A percentile compares a stretch with the other conserved stretches of the same genome.
These are phyloP conservation scores for Neonectria punicea DNA, from an alignment of 2,329 filamentous ascomycete genomes.

Conservation along the genomic window DNA sequence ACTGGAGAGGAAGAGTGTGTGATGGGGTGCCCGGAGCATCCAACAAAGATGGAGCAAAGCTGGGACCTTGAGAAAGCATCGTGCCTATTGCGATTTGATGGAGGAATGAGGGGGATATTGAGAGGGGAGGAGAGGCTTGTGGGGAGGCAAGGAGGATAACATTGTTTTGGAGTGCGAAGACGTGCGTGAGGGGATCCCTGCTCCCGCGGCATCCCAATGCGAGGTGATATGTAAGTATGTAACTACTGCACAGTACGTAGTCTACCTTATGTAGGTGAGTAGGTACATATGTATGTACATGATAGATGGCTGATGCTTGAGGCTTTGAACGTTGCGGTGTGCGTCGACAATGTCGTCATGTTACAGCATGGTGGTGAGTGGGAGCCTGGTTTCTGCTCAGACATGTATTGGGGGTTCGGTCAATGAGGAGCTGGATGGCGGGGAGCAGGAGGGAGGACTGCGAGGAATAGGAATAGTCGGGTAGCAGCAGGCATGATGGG, in stretches of 20 bases:
- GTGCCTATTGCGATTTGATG: background rate
- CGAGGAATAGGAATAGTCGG: slow-evolving; percentile 15
- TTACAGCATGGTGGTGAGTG: slow-evolving; percentile 30
- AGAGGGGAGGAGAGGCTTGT: background rate
- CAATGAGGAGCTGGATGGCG: slow-evolving; percentile 1
- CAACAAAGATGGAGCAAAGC: background rate
- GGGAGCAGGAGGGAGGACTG: background rate
- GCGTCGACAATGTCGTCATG: slow-evolving; percentile 42
- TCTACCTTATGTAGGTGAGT: background rate
- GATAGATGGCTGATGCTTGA: background rate
- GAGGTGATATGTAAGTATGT: background rate
- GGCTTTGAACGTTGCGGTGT: slow-evolving; percentile 19
- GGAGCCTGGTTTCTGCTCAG: slow-evolving; percentile 6
- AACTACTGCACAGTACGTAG: too few relatives aligned
- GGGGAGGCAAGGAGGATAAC: background rate
- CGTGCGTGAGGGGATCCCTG: background rate
- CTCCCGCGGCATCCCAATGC: background rate
- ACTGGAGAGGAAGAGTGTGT: background rate
- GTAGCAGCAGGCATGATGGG: slow-evolving; percentile 12
- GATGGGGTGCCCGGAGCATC: background rate
- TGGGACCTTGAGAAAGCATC: background rate
- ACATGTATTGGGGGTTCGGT: slow-evolving; percentile 7
- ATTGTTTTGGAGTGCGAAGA: background rate
- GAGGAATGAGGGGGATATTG: slow-evolving; percentile 10
- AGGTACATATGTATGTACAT: background rate